Evolutionary conservation across 306 rosid species (phyloP), one percentile per base, ranked within the genome.

Genomic region (Quercus cerris): DNA sequence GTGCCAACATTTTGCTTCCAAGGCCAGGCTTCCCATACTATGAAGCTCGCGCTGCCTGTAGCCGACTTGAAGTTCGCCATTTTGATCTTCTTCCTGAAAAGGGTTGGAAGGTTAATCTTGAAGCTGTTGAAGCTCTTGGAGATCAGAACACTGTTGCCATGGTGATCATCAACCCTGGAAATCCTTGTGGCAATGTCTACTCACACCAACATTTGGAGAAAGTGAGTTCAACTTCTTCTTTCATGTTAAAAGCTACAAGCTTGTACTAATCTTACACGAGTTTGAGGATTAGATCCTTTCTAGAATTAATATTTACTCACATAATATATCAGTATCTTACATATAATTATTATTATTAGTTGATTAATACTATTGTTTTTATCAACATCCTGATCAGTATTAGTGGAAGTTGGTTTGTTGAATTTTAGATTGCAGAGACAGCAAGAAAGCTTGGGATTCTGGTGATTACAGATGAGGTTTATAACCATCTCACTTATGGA

Each of bases 401-500:
- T 67, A 33, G 15, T 57, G 17, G 23, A 6, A 70, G n/a, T 38
- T 31, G 25, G 17, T 46, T 52, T 66, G 63, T 22, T 59, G 41
- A 63, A 15, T 31, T 72, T n/a, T 56, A 87, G 87, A 72, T 85
- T 68, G 89, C 89, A 27, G 86, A 85, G 84, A 83, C 80, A n/a
- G 89, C 89, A 23, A 85, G 86, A 78, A 85, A 83, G 78, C 86
- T 83, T 31, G 68, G 91, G 61, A 85, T 83, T 11, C 49, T 83
- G 64, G 87, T 85, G 20, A 83, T 88, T 33, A 11, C 87, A 1
- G 91, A 88, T 76, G 91, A 85, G 81, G 87, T 81, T 67, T 88
- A 85, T 77, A 85, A 54, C 59, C 80, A 59, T 63, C 69, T 80
- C 15, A n/a, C 70, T 57, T 85, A 85, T 72, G 91, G 91, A 44